Evolutionary conservation across 768 basidiomycete species (phyloP).

Genomic region (Coprinopsis strossmayeri): DNA sequence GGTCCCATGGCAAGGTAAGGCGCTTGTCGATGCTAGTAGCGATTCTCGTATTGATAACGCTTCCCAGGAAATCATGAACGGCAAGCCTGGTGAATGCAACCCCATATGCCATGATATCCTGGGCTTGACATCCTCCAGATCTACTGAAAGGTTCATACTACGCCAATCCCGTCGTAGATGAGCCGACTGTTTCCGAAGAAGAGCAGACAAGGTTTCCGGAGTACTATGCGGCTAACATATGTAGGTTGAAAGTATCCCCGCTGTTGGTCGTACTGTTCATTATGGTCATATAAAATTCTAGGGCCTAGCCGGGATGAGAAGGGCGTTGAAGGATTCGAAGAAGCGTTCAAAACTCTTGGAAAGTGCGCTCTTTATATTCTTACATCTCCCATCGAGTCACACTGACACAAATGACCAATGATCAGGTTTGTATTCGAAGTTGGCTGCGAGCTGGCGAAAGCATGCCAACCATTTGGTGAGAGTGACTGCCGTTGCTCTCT

Average conservation of each 20-base stretch:
- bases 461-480: conserved; percentile 87
- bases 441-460: conserved; percentile 73
- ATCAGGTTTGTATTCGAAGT: conserved; percentile 73
- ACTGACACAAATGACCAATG: no score
- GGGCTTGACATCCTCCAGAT: conserved; percentile 36
- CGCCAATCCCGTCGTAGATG: conserved; percentile 74
- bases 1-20: conserved; percentile 88
- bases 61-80: conserved; percentile 92
- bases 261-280: no score
- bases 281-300: no score
- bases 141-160: conserved; percentile 91
- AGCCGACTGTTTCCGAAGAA: conserved; percentile 50
- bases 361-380: conserved; percentile 30
- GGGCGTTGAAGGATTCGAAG: conserved; percentile 71
- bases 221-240: conserved; percentile 87
- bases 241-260: conserved; percentile 31
- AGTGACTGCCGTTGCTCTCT: background rate
- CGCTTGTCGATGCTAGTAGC: background rate
- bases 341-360: conserved; percentile 84
- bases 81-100: conserved; percentile 54
- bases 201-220: conserved; percentile 61
- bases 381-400: background rate
- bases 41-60: conserved; percentile 4
- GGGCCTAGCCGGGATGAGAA: conserved; percentile 59
- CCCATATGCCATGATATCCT: background rate